Conservation (phyloP, 345 rosid species). For the Salix koriyanagi region DNA sequence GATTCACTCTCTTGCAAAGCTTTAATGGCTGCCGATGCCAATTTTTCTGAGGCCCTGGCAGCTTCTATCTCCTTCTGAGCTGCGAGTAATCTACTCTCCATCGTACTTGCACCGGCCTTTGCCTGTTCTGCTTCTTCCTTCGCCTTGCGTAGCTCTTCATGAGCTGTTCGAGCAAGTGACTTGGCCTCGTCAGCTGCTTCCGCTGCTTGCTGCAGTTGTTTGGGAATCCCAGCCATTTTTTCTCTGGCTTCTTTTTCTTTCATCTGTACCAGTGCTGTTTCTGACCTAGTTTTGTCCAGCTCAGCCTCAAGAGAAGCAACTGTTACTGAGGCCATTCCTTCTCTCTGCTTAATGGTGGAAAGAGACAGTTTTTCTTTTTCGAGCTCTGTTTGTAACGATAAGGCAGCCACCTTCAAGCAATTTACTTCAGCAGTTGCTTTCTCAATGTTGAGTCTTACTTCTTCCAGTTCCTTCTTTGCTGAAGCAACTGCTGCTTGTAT, state of each 20-base stretch:
- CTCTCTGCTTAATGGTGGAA: constrained; percentile 60
- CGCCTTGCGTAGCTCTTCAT: constrained; percentile 67
- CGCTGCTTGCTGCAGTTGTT: constrained; percentile 66
- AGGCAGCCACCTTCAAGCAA: constrained; percentile 60
- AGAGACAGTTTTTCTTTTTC: constrained; percentile 61
- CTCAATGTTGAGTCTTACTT: constrained; percentile 70
- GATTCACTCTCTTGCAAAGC: constrained; percentile 83
- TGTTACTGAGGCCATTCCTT: constrained; percentile 77
- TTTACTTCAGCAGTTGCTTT: constrained; percentile 71
- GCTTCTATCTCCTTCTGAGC: constrained; percentile 83
- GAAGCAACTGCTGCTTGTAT: constrained; percentile 59
- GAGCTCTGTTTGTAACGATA: constrained; percentile 57
- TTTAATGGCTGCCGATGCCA: constrained; percentile 80
- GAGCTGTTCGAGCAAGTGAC: constrained; percentile 54
- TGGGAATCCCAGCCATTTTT: constrained; percentile 61
- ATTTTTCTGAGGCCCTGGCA: constrained; percentile 74
- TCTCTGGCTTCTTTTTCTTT: constrained; percentile 66
- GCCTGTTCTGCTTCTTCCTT: constrained; percentile 81
- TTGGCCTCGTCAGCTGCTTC: constrained; percentile 80
- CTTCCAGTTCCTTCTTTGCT: constrained; percentile 77
- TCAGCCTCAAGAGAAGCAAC: constrained; percentile 79
- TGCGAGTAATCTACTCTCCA: constrained; percentile 65
- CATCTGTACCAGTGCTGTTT: constrained; percentile 49
- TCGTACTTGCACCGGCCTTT: constrained; percentile 67
- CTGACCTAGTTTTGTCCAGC: constrained; percentile 53